A percentile compares a stretch with the other conserved stretches of the same genome.
Evolutionary conservation across 1,139 yeast genomes (phyloP).

Genomic region (Geotrichum phurueaensis): DNA sequence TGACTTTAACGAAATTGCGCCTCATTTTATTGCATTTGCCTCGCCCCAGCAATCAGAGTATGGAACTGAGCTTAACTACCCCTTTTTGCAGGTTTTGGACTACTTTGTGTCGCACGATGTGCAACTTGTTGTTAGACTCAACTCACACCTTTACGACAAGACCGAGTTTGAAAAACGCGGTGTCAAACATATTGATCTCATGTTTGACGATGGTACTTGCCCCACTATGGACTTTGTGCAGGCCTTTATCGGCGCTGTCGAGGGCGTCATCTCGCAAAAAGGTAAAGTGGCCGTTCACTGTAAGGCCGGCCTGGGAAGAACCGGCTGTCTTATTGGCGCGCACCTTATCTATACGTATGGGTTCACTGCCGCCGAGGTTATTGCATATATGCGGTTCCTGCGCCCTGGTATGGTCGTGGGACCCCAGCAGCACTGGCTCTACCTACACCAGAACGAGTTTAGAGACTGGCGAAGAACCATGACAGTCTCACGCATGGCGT

Average conservation of each 20-base stretch:
- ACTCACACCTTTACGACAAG: slow-evolving; percentile 84
- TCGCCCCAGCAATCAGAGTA: slow-evolving; percentile 76
- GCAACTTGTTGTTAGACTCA: slow-evolving; percentile 81
- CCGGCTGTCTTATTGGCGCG: slow-evolving; percentile 96
- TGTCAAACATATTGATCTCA: slow-evolving; percentile 87
- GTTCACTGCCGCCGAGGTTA: slow-evolving; percentile 93
- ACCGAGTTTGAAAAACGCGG: slow-evolving; percentile 75
- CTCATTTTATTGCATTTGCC: slow-evolving; percentile 95
- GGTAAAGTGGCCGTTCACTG: slow-evolving; percentile 97
- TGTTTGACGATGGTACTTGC: slow-evolving; percentile 96
- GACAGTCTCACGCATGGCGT: slow-evolving; percentile 70
- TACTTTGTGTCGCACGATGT: slow-evolving; percentile 71
- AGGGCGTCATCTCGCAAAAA: slow-evolving; percentile 72
- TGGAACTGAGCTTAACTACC: slow-evolving; percentile 26
- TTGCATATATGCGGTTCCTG: slow-evolving; percentile 90
- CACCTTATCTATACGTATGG: slow-evolving; percentile 94
- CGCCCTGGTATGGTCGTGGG: slow-evolving; percentile 99
- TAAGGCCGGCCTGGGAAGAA: slow-evolving; percentile 95
- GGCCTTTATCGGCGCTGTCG: slow-evolving; percentile 91
- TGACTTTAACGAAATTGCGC: slow-evolving; percentile 84
- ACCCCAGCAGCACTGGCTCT: slow-evolving; percentile 98
- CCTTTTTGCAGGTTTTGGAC: slow-evolving; percentile 68
- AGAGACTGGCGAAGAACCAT: slow-evolving; percentile 94
- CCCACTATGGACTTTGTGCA: slow-evolving; percentile 91
- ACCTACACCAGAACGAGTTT: slow-evolving; percentile 90